Evolutionary conservation across 805 yeast species (phyloP).

Genomic region (Kuraishia molischiana): DNA sequence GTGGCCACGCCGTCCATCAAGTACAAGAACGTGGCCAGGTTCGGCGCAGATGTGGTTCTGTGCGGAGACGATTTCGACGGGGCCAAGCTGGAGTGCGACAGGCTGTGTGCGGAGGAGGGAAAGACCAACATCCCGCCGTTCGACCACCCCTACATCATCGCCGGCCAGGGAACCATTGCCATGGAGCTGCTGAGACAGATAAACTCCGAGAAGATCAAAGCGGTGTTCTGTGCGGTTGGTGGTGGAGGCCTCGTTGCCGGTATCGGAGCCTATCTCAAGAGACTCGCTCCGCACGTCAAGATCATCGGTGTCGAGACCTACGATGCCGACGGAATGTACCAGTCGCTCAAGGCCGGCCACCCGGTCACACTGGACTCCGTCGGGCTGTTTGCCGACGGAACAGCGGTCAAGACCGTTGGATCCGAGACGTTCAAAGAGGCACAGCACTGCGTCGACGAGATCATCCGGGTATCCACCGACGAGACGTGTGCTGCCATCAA

Average conservation of each 20-base stretch:
- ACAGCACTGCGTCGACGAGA: constrained; percentile 73
- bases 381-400: constrained; percentile 98
- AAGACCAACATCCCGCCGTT: constrained; percentile 94
- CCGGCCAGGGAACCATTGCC: constrained; percentile 98
- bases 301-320: constrained; percentile 92
- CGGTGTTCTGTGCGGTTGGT: constrained; percentile 89
- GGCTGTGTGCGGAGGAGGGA: constrained; percentile 60
- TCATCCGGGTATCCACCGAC: constrained; percentile 77
- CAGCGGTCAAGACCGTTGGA: constrained; percentile 88
- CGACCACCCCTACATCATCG: constrained; percentile 95
- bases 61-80: constrained; percentile 91
- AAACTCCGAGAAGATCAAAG: constrained; percentile 63
- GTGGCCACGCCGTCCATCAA: constrained; percentile 93
- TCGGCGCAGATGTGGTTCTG: constrained; percentile 91
- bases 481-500: constrained; percentile 95
- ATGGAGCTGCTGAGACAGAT: constrained; percentile 87
- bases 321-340: constrained; percentile 90
- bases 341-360: constrained; percentile 48
- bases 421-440: constrained; percentile 85
- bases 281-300: constrained; percentile 96
- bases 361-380: constrained; percentile 57
- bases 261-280: constrained; percentile 78
- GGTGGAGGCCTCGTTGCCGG: constrained; percentile 98
- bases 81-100: constrained; percentile 85
- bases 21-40: constrained; percentile 79